Base-by-base conservation (phyloP, 2,329 filamentous ascomycete species). In the Trichophyton mentagrophytes region DNA sequence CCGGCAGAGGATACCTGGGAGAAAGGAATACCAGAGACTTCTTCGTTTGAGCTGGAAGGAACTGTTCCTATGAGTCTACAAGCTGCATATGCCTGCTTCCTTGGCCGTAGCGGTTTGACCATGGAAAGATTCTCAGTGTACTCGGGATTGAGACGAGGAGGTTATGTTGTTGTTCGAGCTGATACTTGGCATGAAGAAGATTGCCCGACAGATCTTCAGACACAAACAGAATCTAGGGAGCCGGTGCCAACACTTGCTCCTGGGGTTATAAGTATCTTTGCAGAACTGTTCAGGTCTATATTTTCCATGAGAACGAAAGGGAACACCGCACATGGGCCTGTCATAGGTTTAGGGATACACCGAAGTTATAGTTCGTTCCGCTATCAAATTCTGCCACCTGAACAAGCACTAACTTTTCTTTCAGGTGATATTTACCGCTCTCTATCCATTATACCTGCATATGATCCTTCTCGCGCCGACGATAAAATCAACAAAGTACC, bases 61-160 rank as follows among this genome's bases (percentile, higher is more conserved):
- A 87, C 87, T 0, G 73, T 93, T n/a, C 90, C 92, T 0, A 85
- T 99, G 78, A 95, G 89, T 72, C 76, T 97, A 44, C 89, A 97
- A 72, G 91, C 88, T 4, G 90, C 90, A 0, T 97, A 97, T 76
- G 83, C 91, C 3, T 81, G 90, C 22, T 85, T 96, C 59, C 82
- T 96, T 65, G 90, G 90, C 1, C 77, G 82, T 25, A 86, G 74
- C 30, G 80, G 78, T 8, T 66, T 86, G 65, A 83, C 81, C 0
- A 77, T 96, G 62, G 89, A 95, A 66, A 85, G 89, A 68, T 97
- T 90, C 67, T 88, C 88, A 57, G 92, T 97, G 30, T 99, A 91
- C 71, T 82, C 90, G 0, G 86, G 90, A 59, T 77, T 99, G 67
- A 93, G 87, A 71, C 82, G 93, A 58, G 78, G 83, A 40, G 92